Conservation (phyloP, 495 filamentous ascomycete genomes). For the Aspergillus nidulans region DNA sequence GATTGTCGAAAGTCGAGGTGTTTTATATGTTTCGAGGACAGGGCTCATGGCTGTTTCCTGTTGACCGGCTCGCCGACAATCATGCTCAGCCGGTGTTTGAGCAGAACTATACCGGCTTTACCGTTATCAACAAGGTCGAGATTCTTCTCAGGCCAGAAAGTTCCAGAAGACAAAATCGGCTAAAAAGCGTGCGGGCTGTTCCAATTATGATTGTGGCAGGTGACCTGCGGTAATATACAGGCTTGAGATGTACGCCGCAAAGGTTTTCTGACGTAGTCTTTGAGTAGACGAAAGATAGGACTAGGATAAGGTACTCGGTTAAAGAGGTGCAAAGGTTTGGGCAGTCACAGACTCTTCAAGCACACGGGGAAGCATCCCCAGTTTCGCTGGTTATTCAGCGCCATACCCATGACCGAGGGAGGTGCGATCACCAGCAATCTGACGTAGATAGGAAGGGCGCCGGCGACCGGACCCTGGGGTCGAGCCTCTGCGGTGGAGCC, state of each 20-base stretch:
- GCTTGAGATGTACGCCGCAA: not conserved
- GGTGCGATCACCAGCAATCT: slow-evolving; percentile 10
- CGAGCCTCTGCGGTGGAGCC: slow-evolving; percentile 5
- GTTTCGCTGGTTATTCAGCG: slow-evolving; percentile 3
- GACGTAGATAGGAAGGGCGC: slow-evolving; percentile 16
- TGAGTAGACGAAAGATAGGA: not conserved
- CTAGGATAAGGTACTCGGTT: not conserved
- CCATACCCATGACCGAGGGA: not conserved
- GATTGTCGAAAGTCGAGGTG: not conserved
- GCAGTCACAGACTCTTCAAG: not conserved
- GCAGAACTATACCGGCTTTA: not conserved
- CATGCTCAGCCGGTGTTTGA: slow-evolving; percentile 14
- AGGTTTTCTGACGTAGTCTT: not conserved
- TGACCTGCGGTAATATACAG: not conserved
- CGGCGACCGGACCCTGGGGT: not conserved
- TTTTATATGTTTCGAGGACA: not conserved
- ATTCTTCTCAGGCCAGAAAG: not conserved
- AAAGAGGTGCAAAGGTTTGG: not conserved
- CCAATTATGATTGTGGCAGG: not conserved
- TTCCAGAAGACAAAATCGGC: not conserved
- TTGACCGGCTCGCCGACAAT: not conserved
- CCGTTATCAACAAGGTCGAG: not conserved
- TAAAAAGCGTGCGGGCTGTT: not conserved
- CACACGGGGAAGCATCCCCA: slow-evolving; percentile 1
- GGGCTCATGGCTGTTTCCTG: not conserved